Conservation (phyloP, 2,329 filamentous ascomycete species). For the Microsporum ferrugineum region DNA sequence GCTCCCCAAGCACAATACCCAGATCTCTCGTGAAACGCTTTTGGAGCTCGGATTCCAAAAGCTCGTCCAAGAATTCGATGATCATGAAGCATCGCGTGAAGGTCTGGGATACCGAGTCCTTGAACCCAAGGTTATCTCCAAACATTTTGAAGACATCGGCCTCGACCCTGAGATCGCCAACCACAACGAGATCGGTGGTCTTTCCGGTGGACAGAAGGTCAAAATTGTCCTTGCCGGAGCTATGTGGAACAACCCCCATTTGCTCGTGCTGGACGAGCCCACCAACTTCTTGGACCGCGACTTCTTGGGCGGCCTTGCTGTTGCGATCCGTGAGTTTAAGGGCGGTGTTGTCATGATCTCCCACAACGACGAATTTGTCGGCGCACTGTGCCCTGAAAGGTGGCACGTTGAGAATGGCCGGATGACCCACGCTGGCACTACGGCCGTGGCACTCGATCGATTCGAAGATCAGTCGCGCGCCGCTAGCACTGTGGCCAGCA, state of each 20-base stretch:
- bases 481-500: conserved; percentile 46
- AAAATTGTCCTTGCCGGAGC: conserved; percentile 94
- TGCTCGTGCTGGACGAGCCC: conserved; percentile 94
- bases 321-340: conserved; percentile 95
- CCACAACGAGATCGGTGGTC: conserved; percentile 93
- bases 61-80: conserved; percentile 93
- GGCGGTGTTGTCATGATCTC: conserved; percentile 99
- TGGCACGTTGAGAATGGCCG: conserved; percentile 87
- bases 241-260: conserved; percentile 98
- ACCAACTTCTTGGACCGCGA: conserved; percentile 99
- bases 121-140: conserved; percentile 84
- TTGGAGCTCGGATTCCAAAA: conserved; percentile 78
- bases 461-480: conserved; percentile 69
- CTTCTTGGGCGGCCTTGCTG: conserved; percentile 89
- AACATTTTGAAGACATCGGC: conserved; percentile 96
- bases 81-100: conserved; percentile 96
- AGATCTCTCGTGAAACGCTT: conserved; percentile 87
- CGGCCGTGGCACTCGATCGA: conserved; percentile 62
- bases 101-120: conserved; percentile 92
- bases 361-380: conserved; percentile 98
- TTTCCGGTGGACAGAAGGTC: conserved; percentile 96
- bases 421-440: conserved; percentile 63
- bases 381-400: conserved; percentile 88
- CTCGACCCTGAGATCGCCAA: conserved; percentile 96
- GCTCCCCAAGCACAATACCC: conserved; percentile 85